Percentiles rank a stretch among this genome's conserved stretches.
Evolutionary conservation across 352 stramenopile genomes (phyloP).

Genomic region (Phytopythium aichiense): DNA sequence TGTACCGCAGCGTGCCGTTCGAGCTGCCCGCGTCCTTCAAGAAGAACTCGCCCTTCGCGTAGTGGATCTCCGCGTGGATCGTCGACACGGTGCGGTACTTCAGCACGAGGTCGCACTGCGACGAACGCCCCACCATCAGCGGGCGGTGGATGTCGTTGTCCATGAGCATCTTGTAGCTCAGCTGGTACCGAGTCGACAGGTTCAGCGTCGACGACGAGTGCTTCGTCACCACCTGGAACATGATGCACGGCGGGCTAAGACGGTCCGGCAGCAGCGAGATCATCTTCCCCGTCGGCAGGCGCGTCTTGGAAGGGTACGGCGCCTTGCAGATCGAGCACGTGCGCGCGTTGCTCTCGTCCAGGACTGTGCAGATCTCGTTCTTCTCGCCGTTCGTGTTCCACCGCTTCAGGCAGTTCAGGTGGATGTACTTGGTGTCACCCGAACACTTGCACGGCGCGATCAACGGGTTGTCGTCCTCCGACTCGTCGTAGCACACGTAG

Average conservation of each 20-base stretch:
- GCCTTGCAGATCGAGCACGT: conserved; percentile 87
- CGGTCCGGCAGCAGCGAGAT: conserved; percentile 74
- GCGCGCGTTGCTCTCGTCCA: conserved; percentile 80
- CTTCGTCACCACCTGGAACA: conserved; percentile 88
- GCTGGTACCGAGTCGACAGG: conserved; percentile 79
- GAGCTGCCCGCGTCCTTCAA: conserved; percentile 93
- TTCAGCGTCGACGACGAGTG: conserved; percentile 83
- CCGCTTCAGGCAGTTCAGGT: conserved; percentile 94
- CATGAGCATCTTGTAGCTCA: conserved; percentile 91
- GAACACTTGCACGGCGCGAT: conserved; percentile 94
- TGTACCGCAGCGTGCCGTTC: conserved; percentile 93
- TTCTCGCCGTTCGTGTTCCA: conserved; percentile 92
- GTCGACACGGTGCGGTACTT: conserved; percentile 95
- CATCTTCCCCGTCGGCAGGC: conserved; percentile 63
- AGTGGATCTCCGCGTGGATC: conserved; percentile 93
- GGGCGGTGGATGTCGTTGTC: conserved; percentile 89
- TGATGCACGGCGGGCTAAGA: conserved; percentile 74
- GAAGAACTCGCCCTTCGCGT: conserved; percentile 92
- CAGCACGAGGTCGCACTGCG: conserved; percentile 92
- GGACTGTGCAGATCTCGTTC: conserved; percentile 85
- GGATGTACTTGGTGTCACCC: conserved; percentile 95
- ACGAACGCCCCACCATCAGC: conserved; percentile 91
- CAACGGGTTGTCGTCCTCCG: conserved; percentile 87
- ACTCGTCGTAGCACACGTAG: conserved; percentile 87
- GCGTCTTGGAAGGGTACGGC: conserved; percentile 78